Conservation (phyloP, 2,329 filamentous ascomycete genomes). For the Ilyonectria mors-panacis region DNA sequence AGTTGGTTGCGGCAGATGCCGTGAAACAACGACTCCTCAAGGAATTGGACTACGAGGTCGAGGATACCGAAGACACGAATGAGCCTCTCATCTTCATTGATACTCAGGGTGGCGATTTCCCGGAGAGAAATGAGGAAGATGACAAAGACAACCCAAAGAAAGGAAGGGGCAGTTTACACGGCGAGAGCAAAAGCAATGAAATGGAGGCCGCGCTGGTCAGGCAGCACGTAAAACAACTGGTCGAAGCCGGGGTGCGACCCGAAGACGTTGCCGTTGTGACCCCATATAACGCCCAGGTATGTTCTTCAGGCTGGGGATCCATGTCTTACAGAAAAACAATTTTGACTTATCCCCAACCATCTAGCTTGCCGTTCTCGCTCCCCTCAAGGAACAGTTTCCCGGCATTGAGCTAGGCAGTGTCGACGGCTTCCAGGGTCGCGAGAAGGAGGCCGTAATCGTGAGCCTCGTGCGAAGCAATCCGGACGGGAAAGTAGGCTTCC, state of each 20-base stretch:
- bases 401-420: slow-evolving; percentile 96
- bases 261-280: slow-evolving; percentile 95
- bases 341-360: slow-evolving; percentile 42
- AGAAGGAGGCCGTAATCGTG: slow-evolving; percentile 95
- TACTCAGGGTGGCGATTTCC: slow-evolving; percentile 94
- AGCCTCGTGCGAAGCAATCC: slow-evolving; percentile 94
- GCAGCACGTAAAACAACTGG: slow-evolving; percentile 81
- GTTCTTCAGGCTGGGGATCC: slow-evolving; percentile 26
- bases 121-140: slow-evolving; percentile 84
- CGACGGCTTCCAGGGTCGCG: slow-evolving; percentile 96
- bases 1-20: slow-evolving; percentile 83
- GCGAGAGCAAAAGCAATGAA: slow-evolving; percentile 88
- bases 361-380: slow-evolving; percentile 82
- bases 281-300: slow-evolving; percentile 93
- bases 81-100: slow-evolving; percentile 95
- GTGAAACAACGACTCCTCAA: slow-evolving; percentile 83
- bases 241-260: slow-evolving; percentile 83
- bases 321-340: slow-evolving; percentile 25
- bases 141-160: slow-evolving; percentile 65
- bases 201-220: slow-evolving; percentile 88
- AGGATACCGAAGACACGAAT: slow-evolving; percentile 86
- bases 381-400: slow-evolving; percentile 85
- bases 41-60: slow-evolving; percentile 83
- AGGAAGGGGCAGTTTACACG: slow-evolving; percentile 60
- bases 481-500: slow-evolving; percentile 90